These are phyloP conservation scores for Verticillium isaacii DNA, from an alignment of 2,329 filamentous ascomycete species.

Conservation along the genomic window DNA sequence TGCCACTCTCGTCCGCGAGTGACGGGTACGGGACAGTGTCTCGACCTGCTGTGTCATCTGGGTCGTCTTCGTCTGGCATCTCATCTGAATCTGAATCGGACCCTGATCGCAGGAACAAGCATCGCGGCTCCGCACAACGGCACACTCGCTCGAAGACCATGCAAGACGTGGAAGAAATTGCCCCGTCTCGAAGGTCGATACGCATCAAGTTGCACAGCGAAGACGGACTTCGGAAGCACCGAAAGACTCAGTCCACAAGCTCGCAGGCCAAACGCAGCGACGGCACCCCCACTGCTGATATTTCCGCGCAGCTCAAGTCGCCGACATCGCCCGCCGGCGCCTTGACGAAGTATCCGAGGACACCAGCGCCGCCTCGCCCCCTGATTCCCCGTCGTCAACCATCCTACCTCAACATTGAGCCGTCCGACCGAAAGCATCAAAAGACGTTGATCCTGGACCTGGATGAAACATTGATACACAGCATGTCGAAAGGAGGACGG, in stretches of 20 bases:
- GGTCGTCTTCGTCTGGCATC: slow-evolving; percentile 57
- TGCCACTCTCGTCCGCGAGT: slow-evolving; percentile 3
- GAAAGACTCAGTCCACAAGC: slow-evolving; percentile 50
- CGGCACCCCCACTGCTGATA: slow-evolving; percentile 35
- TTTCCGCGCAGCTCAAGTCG: slow-evolving; percentile 84
- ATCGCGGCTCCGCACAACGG: slow-evolving; percentile 26
- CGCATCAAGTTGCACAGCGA: slow-evolving; percentile 87
- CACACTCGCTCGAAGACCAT: slow-evolving; percentile 62
- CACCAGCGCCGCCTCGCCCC: slow-evolving; percentile 82
- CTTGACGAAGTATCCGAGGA: slow-evolving; percentile 85
- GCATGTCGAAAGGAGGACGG: slow-evolving; percentile 90
- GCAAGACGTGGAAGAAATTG: slow-evolving; percentile 57
- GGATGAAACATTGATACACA: slow-evolving; percentile 97
- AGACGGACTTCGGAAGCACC: slow-evolving; percentile 68
- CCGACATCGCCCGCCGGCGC: slow-evolving; percentile 77
- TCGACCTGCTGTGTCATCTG: slow-evolving; percentile 29
- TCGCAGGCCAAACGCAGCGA: slow-evolving; percentile 36
- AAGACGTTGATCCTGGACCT: slow-evolving; percentile 95
- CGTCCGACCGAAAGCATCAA: slow-evolving; percentile 54
- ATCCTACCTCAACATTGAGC: slow-evolving; percentile 68
- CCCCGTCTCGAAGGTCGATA: slow-evolving; percentile 72
- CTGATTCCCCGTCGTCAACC: slow-evolving; percentile 85
- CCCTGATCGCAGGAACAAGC: slow-evolving; percentile 26
- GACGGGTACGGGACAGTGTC: slow-evolving; percentile 10
- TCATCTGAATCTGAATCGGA: slow-evolving; percentile 71